These are phyloP conservation scores for Suhomyces xylopsoci DNA, from an alignment of 805 yeast species.

Conservation along the genomic window DNA sequence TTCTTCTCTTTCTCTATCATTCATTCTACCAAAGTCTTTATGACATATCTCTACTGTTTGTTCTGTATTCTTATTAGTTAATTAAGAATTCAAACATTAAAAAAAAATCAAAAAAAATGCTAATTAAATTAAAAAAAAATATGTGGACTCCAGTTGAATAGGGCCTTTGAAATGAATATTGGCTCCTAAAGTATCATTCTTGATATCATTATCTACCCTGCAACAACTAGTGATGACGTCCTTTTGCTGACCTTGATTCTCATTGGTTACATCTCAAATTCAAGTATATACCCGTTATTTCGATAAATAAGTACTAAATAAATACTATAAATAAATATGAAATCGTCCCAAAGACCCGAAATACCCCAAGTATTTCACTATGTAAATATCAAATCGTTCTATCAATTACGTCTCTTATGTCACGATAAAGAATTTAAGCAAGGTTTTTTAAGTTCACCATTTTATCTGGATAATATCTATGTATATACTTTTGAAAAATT, in stretches of 20 bases:
- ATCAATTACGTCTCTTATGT: no score
- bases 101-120: neutral
- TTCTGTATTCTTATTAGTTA: neutral
- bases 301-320: no score
- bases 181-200: no score
- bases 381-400: no score
- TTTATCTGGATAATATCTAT: no score
- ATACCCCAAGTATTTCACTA: no score
- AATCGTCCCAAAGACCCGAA: no score
- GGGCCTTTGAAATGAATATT: neutral
- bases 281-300: neutral
- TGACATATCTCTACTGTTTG: neutral
- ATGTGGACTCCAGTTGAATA: neutral
- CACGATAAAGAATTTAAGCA: no score
- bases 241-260: neutral
- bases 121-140: neutral
- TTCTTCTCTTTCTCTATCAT: neutral
- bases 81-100: neutral
- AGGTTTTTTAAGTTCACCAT: no score
- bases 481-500: no score
- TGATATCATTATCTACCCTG: no score
- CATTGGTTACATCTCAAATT: neutral
- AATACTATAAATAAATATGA: no score
- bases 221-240: neutral
- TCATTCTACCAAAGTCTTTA: neutral